phyloP scores from a whole-genome alignment of 164 flowering plant species.

The Platanus orientalis region DNA sequence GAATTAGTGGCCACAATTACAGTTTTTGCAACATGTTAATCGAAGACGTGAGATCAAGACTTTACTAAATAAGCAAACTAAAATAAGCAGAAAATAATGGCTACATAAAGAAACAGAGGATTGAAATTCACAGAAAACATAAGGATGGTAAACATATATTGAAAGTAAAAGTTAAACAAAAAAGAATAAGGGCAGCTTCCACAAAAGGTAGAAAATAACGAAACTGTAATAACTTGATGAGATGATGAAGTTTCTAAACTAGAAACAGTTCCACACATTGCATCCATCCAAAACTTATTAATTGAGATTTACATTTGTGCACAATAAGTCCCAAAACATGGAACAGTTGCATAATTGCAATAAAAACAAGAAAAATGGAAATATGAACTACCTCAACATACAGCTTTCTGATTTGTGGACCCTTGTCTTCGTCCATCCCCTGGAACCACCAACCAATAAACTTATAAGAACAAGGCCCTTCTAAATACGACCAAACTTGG shows the following conservation, averaged over 20 bases:
- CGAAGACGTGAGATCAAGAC: not conserved
- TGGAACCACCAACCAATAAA: slow-evolving; percentile 20
- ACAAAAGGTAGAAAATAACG: too few relatives aligned
- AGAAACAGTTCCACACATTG: too few relatives aligned
- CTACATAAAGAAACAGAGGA: too few relatives aligned
- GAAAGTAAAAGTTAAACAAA: too few relatives aligned
- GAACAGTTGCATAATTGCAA: not conserved
- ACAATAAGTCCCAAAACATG: not conserved
- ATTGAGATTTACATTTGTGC: too few relatives aligned
- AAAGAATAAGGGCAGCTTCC: too few relatives aligned
- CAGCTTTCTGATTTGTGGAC: slow-evolving; percentile 77
- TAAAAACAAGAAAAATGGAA: not conserved
- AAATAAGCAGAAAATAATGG: too few relatives aligned
- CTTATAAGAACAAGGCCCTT: not conserved
- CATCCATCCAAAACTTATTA: too few relatives aligned
- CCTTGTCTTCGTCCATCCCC: slow-evolving; percentile 93
- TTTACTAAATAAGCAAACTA: too few relatives aligned
- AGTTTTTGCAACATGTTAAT: not conserved
- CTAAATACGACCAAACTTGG: not conserved
- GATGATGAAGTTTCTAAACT: not conserved
- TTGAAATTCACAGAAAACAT: too few relatives aligned
- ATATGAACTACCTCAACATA: slow-evolving; percentile 69
- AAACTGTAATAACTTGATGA: too few relatives aligned
- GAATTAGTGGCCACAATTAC: not conserved
- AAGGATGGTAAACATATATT: too few relatives aligned